These are phyloP conservation scores for Fusarium keratoplasticum DNA, from an alignment of 2,329 filamentous ascomycete species.

Conservation along the genomic window DNA sequence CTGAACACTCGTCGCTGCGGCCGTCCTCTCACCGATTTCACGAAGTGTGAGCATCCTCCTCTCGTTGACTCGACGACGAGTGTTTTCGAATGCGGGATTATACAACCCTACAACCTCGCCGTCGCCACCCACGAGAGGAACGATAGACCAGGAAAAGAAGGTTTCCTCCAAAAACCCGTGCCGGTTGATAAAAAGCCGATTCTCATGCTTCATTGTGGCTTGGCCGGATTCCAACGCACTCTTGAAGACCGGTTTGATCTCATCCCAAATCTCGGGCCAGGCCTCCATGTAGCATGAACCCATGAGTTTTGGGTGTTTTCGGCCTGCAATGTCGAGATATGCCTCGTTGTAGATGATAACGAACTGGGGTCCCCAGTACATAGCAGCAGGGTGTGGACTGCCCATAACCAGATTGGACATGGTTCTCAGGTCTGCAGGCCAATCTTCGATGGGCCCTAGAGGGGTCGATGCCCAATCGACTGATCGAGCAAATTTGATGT, in stretches of 20 bases:
- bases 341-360: constrained; percentile 80
- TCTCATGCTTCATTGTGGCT: constrained; percentile 87
- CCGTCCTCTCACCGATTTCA: constrained; percentile 81
- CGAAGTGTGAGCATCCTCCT: constrained; percentile 82
- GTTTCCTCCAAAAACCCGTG: constrained; percentile 80
- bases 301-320: constrained; percentile 83
- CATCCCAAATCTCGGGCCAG: constrained; percentile 81
- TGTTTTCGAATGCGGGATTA: constrained; percentile 86
- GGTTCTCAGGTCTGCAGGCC: constrained; percentile 76
- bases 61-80: constrained; percentile 80
- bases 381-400: constrained; percentile 77
- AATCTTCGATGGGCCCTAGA: constrained; percentile 80
- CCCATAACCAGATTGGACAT: constrained; percentile 89
- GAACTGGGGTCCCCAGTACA: constrained; percentile 82
- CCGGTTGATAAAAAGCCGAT: constrained; percentile 78
- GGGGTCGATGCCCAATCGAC: constrained; percentile 79
- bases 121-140: constrained; percentile 80
- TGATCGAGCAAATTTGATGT: constrained; percentile 79
- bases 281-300: constrained; percentile 75
- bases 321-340: constrained; percentile 76
- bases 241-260: constrained; percentile 75
- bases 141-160: constrained; percentile 86
- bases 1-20: constrained; percentile 77
- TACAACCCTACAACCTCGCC: constrained; percentile 81
- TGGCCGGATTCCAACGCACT: constrained; percentile 77